phyloP scores from a whole-genome alignment of 2,329 filamentous ascomycete species.

The Aspergillus latus region DNA sequence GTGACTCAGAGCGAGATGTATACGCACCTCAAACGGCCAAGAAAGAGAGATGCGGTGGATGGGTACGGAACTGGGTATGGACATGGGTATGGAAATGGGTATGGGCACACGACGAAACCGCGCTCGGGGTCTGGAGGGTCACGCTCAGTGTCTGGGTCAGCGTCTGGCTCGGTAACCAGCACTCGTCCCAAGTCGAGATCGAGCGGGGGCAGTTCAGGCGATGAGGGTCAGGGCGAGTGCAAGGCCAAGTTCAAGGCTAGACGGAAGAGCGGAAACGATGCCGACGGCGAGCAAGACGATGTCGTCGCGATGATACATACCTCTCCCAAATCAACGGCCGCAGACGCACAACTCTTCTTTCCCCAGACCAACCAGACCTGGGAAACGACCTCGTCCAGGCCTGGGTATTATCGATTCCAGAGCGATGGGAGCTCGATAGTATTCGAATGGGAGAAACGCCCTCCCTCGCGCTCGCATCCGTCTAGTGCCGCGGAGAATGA shows the following conservation, averaged over 20 bases:
- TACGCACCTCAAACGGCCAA: slow-evolving; percentile 8
- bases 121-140: not conserved
- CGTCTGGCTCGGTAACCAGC: not conserved
- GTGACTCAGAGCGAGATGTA: slow-evolving; percentile 30
- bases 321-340: slow-evolving; percentile 2
- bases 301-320: slow-evolving; percentile 9
- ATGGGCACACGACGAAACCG: not conserved
- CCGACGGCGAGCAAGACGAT: not conserved
- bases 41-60: not conserved
- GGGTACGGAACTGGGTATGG: not conserved
- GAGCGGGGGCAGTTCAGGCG: not conserved
- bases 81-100: not conserved
- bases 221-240: not conserved
- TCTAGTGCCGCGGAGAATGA: not conserved
- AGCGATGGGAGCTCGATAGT: not conserved
- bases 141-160: not conserved
- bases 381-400: not conserved
- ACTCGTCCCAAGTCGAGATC: not conserved
- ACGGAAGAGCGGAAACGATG: not conserved
- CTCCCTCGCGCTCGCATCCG: slow-evolving; percentile 1
- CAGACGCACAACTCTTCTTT: slow-evolving; percentile 13
- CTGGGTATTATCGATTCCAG: slow-evolving; percentile 12
- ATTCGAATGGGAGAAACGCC: slow-evolving; percentile 17
- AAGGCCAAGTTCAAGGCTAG: not conserved
- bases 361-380: not conserved